phyloP scores from a whole-genome alignment of 2,329 filamentous ascomycete genomes.

The Ophiostoma populinum region DNA sequence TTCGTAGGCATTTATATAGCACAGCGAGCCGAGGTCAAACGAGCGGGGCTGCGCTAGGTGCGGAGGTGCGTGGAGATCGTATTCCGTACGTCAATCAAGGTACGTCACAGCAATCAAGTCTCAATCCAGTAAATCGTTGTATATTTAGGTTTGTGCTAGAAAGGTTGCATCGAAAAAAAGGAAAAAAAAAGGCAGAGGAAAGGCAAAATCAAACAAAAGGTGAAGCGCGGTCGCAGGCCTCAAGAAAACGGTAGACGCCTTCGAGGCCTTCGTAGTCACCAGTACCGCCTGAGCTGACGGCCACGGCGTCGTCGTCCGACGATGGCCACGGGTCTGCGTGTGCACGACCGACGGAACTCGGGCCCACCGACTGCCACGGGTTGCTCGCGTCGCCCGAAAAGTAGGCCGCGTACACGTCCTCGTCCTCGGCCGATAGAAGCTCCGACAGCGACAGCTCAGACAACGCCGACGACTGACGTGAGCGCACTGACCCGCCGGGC shows the following conservation, averaged over 20 bases:
- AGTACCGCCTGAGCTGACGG: conserved; percentile 24
- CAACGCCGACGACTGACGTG: conserved; percentile 15
- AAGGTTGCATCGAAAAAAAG: neutral
- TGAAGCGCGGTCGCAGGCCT: conserved; percentile 32
- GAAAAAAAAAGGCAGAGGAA: neutral
- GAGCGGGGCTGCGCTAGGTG: no score
- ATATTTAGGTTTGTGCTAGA: no score
- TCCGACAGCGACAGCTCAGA: conserved; percentile 4
- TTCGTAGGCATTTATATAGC: no score
- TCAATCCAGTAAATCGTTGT: no score
- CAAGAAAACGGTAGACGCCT: conserved; percentile 39
- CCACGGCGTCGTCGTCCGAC: conserved; percentile 22
- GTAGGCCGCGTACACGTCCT: conserved; percentile 12
- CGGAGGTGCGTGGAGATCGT: no score
- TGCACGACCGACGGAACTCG: conserved; percentile 12
- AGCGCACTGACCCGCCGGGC: conserved; percentile 30
- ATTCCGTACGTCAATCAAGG: no score
- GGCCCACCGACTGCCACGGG: conserved; percentile 26
- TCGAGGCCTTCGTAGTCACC: conserved; percentile 36
- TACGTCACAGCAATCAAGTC: no score
- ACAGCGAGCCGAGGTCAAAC: no score
- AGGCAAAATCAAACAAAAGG: neutral
- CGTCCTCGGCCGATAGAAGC: conserved; percentile 16
- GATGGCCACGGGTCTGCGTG: no score
- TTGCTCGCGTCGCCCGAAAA: conserved; percentile 3